These are phyloP conservation scores for Aspergillus sp. DNA, from an alignment of 2,329 filamentous ascomycete genomes.

Conservation along the genomic window DNA sequence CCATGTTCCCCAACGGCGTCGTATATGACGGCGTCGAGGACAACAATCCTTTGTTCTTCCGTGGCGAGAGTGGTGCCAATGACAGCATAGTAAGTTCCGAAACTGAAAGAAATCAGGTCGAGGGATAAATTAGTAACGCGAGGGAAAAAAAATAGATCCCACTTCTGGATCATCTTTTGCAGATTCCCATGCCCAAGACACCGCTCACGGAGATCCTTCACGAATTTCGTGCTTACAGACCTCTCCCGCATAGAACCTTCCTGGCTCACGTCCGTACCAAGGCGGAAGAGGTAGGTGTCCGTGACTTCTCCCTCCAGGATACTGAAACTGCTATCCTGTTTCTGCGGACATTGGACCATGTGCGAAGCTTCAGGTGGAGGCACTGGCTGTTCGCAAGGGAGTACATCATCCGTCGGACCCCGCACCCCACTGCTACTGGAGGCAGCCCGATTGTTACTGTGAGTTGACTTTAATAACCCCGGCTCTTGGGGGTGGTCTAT, in stretches of 20 bases:
- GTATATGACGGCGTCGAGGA: slow-evolving; percentile 82
- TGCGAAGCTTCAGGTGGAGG: slow-evolving; percentile 51
- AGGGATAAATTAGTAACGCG: not conserved
- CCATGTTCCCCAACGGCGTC: slow-evolving; percentile 91
- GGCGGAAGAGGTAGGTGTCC: slow-evolving; percentile 49
- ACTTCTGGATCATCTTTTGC: slow-evolving; percentile 80
- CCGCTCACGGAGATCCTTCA: slow-evolving; percentile 83
- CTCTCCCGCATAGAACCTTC: slow-evolving; percentile 84
- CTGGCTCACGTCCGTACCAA: slow-evolving; percentile 66
- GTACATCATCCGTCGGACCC: slow-evolving; percentile 48
- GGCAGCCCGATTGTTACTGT: slow-evolving; percentile 51
- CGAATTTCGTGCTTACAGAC: slow-evolving; percentile 87
- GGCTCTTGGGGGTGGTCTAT: not conserved
- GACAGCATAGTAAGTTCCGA: slow-evolving; percentile 70
- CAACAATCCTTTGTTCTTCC: slow-evolving; percentile 71
- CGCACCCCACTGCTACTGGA: slow-evolving; percentile 49
- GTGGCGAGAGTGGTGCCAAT: slow-evolving; percentile 90
- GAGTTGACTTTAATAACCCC: slow-evolving; percentile 15
- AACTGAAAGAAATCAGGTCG: not conserved
- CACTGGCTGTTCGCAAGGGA: slow-evolving; percentile 51
- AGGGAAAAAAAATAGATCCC: slow-evolving; percentile 58
- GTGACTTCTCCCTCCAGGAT: slow-evolving; percentile 37
- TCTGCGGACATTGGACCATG: slow-evolving; percentile 47
- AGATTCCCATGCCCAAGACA: slow-evolving; percentile 84
- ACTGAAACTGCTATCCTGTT: slow-evolving; percentile 44